Percentiles rank a stretch among this genome's conserved stretches.
Conservation (phyloP, 2,329 filamentous ascomycete genomes). For the Boeremia exigua region DNA sequence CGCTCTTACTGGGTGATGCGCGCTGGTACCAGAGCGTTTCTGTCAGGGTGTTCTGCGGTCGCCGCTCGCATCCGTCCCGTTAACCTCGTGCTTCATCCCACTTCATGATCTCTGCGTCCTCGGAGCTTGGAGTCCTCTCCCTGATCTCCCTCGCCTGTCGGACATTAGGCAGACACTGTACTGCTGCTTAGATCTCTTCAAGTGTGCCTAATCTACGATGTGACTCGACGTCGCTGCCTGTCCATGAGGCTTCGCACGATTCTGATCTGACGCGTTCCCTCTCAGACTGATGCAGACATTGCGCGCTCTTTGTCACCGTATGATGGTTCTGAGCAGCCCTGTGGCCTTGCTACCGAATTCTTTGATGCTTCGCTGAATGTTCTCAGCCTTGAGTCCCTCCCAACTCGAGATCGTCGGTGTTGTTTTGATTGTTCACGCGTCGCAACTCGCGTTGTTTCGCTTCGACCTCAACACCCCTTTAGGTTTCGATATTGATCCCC, state of each 20-base stretch:
- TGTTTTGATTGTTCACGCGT: constrained; percentile 16
- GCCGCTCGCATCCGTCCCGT: constrained; percentile 26
- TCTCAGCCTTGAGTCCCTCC: background rate
- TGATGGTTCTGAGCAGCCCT: background rate
- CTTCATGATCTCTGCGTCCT: constrained; percentile 10
- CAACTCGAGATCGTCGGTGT: background rate
- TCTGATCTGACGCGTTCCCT: background rate
- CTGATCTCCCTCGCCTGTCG: constrained; percentile 8
- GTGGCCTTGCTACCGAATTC: background rate
- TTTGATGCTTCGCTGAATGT: background rate
- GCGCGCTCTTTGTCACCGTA: background rate
- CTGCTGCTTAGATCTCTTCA: background rate
- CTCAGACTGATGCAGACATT: background rate
- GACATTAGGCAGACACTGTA: constrained; percentile 7
- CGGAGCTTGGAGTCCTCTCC: constrained; percentile 1
- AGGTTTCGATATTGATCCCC: background rate
- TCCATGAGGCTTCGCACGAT: constrained; percentile 2
- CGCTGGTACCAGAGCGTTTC: constrained; percentile 19
- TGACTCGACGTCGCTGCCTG: background rate
- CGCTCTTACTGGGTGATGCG: constrained; percentile 30
- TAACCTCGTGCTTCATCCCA: constrained; percentile 20
- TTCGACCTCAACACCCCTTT: constrained; percentile 2
- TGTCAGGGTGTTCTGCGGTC: constrained; percentile 31
- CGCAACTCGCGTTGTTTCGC: constrained; percentile 17
- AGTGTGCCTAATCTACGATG: background rate